Evolutionary conservation across 495 filamentous ascomycete species (phyloP), one percentile per base, ranked within the genome.

Genomic region (Penicillium verhagenii): DNA sequence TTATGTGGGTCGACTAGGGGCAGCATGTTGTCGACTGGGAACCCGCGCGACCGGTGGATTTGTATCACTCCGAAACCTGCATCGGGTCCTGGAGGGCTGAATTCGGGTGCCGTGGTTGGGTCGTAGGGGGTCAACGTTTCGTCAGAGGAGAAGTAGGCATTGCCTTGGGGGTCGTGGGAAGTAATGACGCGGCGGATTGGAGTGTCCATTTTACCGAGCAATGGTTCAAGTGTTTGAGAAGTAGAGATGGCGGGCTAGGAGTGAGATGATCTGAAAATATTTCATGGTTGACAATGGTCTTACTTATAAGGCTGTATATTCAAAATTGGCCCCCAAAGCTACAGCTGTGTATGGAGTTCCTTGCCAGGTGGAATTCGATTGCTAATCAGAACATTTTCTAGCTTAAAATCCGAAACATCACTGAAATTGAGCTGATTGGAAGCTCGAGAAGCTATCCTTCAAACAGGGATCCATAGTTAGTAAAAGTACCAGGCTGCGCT

Each of bases 1-100:
- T 53, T 59, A 10, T 65, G 56, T 2, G 64, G 64, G 29, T 65
- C 57, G 6, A 42, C 13, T 6, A 65, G 49, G 6, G 48, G 25
- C 11, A 52, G 62, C 53, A 57, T 56, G 43, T 67, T 65, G 25
- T 67, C 62, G 2, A 48, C 65, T 5, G 62, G 65, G 37, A 63
- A 67, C 3, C 56, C 52, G 20, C 59, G 62, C 24, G 62, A 65
- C 6, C 65, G 62, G 47, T 67, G 62, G 38, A 67, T 65, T 43
- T 67, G 59, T 25, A 67, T 39, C 1, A 67, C 59, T 2, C 57
- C 62, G 26, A 65, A 67, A 5, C 53, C 56, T 14, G 65, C 52
- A 47, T 65, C 21, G 19, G 56, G 48, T 0, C 53, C 57, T 4
- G 62, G 59, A 2, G 43, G 38, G 2, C 54, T 56, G 46, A 67